Conservation (phyloP, 75 land plant genomes). For the Pinus tabuliformis region DNA sequence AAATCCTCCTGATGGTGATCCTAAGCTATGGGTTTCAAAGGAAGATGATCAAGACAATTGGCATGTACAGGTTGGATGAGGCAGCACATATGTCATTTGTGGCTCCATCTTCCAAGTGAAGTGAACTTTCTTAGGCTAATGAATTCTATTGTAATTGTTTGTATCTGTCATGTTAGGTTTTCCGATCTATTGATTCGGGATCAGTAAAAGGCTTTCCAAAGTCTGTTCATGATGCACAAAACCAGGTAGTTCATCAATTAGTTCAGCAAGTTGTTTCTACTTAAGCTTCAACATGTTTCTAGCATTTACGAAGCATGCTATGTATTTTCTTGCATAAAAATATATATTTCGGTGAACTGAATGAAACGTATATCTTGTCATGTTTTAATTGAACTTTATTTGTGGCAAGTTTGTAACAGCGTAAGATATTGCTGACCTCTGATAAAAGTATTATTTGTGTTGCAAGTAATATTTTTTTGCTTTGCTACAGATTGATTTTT, state of each 20-base stretch:
- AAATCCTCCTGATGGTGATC: constrained; percentile 30
- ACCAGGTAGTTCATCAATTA: constrained; percentile 32
- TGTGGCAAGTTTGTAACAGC: neutral
- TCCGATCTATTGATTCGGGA: constrained; percentile 93
- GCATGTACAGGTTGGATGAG: constrained; percentile 71
- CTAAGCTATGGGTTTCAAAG: constrained; percentile 26
- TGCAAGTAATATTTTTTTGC: neutral
- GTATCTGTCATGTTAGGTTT: constrained; percentile 42
- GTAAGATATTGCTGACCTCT: neutral
- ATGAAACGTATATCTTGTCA: neutral
- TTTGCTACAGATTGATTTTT: constrained; percentile 25
- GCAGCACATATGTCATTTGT: neutral
- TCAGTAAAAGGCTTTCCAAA: constrained; percentile 87
- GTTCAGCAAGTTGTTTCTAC: neutral
- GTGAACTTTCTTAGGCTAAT: neutral
- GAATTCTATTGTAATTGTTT: neutral
- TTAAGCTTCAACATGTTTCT: neutral
- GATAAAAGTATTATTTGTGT: neutral
- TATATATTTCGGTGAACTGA: neutral
- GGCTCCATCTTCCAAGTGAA: neutral
- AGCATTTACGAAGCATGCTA: neutral
- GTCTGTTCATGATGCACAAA: constrained; percentile 39
- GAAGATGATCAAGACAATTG: constrained; percentile 64
- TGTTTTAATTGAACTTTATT: neutral
- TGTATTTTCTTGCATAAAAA: neutral